Evolutionary conservation across 1,284 basidiomycete genomes (phyloP), one percentile per base, ranked within the genome.

Genomic region (Wolfiporia cocos): DNA sequence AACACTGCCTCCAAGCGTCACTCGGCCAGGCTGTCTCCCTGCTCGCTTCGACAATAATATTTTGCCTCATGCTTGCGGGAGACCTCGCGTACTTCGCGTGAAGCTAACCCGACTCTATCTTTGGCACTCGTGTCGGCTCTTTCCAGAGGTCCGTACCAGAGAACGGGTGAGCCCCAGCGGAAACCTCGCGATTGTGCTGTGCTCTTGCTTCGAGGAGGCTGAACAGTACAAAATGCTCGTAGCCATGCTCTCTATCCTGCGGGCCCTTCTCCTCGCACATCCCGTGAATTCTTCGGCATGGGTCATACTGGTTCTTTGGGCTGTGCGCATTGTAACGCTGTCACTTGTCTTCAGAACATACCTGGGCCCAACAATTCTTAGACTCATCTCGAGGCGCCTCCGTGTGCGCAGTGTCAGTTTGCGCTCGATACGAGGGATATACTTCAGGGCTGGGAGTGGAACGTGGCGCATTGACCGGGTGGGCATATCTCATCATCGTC

Each of bases 381-480:
- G 69, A 36, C 68, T 70, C 30, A 62, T 78, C 43, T 81, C 80
- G 9, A 70, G 68, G 36, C 80, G 76, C 49, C 65, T 87, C 46
- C 76, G 76, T 17, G 69, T 86, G 22, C 73, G 78, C 32, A 86
- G 81, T 54, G 70, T 87, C 43, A 87, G 86, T 56, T 64, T 85
- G 32, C 74, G 82, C 40, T 88, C 86, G 19, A 76, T 88, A 48
- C 77, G 82, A 35, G 85, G 86, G 19, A 65, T 88, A 28, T 86
- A 82, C 61, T 71, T 86, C 44, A 71, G 74, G 37, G 67, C 65
- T 31, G 76, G 78, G 31, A 62, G 58, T 39, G 65, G 70, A 41
- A 76, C 70, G 30, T 73, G 74, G 63, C 72, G 69, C 32, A 66
- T 82, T 11, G 83, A 87, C 44, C 78, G 86, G 40, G 73, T 87